A percentile compares a stretch with the other conserved stretches of the same genome.
Conservation (phyloP, 805 yeast species). For the Ogataea nonfermentans region DNA sequence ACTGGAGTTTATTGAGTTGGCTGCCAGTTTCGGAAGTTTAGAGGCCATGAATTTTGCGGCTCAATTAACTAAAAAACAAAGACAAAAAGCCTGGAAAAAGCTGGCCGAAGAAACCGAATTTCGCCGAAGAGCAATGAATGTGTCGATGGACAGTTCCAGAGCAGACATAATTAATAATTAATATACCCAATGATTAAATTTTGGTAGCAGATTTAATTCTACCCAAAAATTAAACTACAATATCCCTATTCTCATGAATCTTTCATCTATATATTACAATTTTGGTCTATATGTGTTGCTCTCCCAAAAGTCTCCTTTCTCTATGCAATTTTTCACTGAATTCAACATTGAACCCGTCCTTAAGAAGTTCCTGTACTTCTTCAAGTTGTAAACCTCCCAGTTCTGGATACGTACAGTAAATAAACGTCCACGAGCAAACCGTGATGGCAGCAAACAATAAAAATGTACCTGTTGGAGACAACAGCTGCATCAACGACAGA, state of each 20-base stretch:
- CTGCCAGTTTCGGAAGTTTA: conserved; percentile 64
- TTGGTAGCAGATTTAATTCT: not conserved
- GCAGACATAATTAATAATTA: not conserved
- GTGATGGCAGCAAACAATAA: conserved; percentile 45
- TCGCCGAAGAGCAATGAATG: no score
- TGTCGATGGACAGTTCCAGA: not conserved
- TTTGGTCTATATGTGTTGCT: not conserved
- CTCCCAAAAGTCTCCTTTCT: not conserved
- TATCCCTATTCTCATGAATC: no score
- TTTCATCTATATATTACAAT: no score
- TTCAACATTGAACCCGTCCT: conserved; percentile 48
- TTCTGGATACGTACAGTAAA: conserved; percentile 49
- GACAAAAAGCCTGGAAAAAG: conserved; percentile 3
- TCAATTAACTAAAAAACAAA: not conserved
- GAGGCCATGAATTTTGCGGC: conserved; percentile 67
- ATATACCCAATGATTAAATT: no score
- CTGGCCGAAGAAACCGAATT: conserved; percentile 1
- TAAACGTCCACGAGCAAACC: conserved; percentile 41
- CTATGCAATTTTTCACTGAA: conserved; percentile 35
- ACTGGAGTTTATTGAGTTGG: conserved; percentile 55
- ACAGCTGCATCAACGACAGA: conserved; percentile 49
- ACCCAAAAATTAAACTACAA: no score
- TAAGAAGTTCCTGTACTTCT: conserved; percentile 46
- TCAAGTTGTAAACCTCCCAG: conserved; percentile 51
- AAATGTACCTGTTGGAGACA: conserved; percentile 54